Evolutionary conservation across 495 filamentous ascomycete species (phyloP).

Genomic region (Daldinia caldariorum): DNA sequence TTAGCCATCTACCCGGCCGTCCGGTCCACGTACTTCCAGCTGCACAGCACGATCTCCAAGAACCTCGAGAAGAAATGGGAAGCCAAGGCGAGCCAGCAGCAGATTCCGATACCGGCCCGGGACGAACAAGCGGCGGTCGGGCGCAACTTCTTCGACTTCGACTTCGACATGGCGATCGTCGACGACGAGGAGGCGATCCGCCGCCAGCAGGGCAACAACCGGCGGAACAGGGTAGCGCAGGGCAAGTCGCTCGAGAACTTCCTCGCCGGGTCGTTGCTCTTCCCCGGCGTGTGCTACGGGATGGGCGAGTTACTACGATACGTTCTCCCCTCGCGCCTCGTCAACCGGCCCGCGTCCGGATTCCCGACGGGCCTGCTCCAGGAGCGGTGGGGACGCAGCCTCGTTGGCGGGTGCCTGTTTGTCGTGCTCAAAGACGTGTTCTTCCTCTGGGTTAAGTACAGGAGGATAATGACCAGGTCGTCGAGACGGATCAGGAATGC

Average conservation of each 20-base stretch:
- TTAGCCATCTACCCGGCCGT: constrained; percentile 74
- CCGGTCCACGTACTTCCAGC: constrained; percentile 70
- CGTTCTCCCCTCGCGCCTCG: constrained; percentile 71
- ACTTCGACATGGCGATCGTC: constrained; percentile 40
- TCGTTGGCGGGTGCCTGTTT: constrained; percentile 82
- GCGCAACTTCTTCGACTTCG: constrained; percentile 42
- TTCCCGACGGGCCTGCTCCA: constrained; percentile 71
- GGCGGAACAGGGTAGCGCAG: constrained; percentile 32
- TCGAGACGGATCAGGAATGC: constrained; percentile 72
- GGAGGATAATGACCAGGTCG: constrained; percentile 72
- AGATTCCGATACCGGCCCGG: background rate
- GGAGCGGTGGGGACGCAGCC: constrained; percentile 78
- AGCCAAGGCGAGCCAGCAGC: constrained; percentile 10
- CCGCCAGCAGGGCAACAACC: constrained; percentile 20
- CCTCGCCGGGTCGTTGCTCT: constrained; percentile 53
- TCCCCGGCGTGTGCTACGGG: constrained; percentile 56
- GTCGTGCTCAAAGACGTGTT: constrained; percentile 80
- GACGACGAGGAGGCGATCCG: constrained; percentile 23
- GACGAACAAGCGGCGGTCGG: background rate
- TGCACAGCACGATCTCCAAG: constrained; percentile 72
- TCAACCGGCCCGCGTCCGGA: constrained; percentile 55
- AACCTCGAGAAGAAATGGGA: constrained; percentile 69
- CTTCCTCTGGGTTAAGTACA: constrained; percentile 78
- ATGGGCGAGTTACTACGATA: constrained; percentile 75
- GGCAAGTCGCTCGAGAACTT: constrained; percentile 44